Conservation (phyloP, 1,284 basidiomycete genomes). For the Phenoliferia sp. region DNA sequence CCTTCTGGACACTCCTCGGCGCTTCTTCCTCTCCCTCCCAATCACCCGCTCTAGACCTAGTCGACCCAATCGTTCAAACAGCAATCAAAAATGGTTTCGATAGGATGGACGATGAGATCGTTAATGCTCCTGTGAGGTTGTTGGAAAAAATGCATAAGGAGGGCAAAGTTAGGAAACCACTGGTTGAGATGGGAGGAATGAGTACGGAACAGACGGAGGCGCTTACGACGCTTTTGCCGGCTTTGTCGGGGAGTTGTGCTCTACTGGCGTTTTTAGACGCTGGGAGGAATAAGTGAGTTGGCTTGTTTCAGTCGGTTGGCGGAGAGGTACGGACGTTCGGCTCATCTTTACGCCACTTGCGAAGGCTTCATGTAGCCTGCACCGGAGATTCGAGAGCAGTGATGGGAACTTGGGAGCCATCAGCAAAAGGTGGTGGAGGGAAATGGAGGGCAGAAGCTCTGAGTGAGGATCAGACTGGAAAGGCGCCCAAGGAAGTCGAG, state of each 20-base stretch:
- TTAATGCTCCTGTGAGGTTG: slow-evolving; percentile 67
- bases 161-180: slow-evolving; percentile 13
- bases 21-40: slow-evolving; percentile 27
- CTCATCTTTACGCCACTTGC: no score
- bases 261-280: slow-evolving; percentile 80
- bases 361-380: slow-evolving; percentile 71
- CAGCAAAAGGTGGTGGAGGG: slow-evolving; percentile 47
- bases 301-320: not conserved
- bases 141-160: slow-evolving; percentile 48
- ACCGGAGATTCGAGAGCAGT: slow-evolving; percentile 94
- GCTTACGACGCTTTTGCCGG: slow-evolving; percentile 63
- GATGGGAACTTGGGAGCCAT: slow-evolving; percentile 81
- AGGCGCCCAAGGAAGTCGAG: slow-evolving; percentile 73
- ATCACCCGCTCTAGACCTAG: slow-evolving; percentile 47
- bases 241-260: slow-evolving; percentile 78
- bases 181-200: slow-evolving; percentile 39
- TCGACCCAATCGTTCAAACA: slow-evolving; percentile 59
- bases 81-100: slow-evolving; percentile 75
- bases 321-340: not conserved
- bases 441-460: slow-evolving; percentile 86
- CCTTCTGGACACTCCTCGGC: not conserved
- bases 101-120: slow-evolving; percentile 70
- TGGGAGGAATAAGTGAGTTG: slow-evolving; percentile 54
- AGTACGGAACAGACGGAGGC: slow-evolving; percentile 22
- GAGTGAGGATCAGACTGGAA: slow-evolving; percentile 90